These are phyloP conservation scores for Bothriochloa decipiens DNA, from an alignment of 176 grass and related monocot genomes.

Conservation along the genomic window DNA sequence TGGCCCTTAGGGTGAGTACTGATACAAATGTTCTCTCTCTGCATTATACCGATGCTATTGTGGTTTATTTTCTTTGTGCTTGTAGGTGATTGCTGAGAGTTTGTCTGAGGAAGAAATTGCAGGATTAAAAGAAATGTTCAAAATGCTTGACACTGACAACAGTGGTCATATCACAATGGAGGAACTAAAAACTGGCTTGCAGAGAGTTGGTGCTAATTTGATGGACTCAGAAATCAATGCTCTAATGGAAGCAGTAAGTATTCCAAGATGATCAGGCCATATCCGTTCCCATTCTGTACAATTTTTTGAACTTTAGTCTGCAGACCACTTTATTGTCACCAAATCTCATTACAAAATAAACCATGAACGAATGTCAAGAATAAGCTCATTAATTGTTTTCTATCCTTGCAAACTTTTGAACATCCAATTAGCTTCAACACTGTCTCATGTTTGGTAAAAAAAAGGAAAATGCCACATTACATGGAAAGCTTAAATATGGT, in stretches of 20 bases:
- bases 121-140: slow-evolving; percentile 83
- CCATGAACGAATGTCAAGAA: slow-evolving; percentile 1
- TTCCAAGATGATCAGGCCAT: background rate
- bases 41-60: background rate
- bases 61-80: background rate
- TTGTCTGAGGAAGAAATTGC: slow-evolving; percentile 85
- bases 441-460: background rate
- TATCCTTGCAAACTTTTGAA: background rate
- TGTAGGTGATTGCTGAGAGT: slow-evolving; percentile 78
- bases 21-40: background rate
- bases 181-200: slow-evolving; percentile 68
- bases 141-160: slow-evolving; percentile 79
- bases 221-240: slow-evolving; percentile 77
- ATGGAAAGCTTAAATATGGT: slow-evolving; percentile 1
- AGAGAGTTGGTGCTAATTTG: slow-evolving; percentile 70
- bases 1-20: slow-evolving; percentile 71
- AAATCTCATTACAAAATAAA: slow-evolving; percentile 1
- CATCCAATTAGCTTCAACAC: background rate
- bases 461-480: background rate
- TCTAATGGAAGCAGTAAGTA: slow-evolving; percentile 77
- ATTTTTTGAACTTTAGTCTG: background rate
- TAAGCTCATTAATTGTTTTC: background rate
- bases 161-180: slow-evolving; percentile 78
- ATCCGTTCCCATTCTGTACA: background rate
- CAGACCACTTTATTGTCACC: background rate